Percentiles rank a stretch among this genome's conserved stretches.
Conservation (phyloP, 1,284 basidiomycete species). For the Boletellus sp. region DNA sequence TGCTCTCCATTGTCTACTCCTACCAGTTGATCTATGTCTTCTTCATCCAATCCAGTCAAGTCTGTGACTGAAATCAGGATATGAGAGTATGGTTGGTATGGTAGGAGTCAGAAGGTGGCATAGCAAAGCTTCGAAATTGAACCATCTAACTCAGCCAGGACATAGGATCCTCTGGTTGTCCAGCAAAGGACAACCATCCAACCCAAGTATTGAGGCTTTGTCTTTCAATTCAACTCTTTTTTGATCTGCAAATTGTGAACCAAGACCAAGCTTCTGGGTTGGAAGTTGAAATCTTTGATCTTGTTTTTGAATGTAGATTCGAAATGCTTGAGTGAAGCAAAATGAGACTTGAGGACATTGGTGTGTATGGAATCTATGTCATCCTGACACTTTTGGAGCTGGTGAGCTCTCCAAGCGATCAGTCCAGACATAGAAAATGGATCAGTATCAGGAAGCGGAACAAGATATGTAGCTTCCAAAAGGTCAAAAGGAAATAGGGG, state of each 20-base stretch:
- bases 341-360: accelerated
- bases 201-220: background rate
- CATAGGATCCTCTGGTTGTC: conserved; percentile 1
- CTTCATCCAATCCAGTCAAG: background rate
- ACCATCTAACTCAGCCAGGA: conserved; percentile 3
- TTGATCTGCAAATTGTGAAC: background rate
- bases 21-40: no score
- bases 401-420: conserved; percentile 24
- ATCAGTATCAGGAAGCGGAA: conserved; percentile 14
- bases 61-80: background rate
- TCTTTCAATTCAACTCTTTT: conserved; percentile 1
- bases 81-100: background rate
- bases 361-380: no score
- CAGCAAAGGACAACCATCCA: background rate
- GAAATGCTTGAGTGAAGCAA: background rate
- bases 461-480: conserved; percentile 37
- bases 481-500: conserved; percentile 40
- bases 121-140: background rate
- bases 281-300: conserved; percentile 25
- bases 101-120: background rate
- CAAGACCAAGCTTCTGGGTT: background rate
- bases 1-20: no score
- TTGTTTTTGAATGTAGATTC: conserved; percentile 12
- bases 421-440: conserved; percentile 16
- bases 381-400: conserved; percentile 33